A percentile compares a stretch with the other conserved stretches of the same genome.
phyloP scores from a whole-genome alignment of 352 stramenopile species.

The Pythium coloratum region DNA sequence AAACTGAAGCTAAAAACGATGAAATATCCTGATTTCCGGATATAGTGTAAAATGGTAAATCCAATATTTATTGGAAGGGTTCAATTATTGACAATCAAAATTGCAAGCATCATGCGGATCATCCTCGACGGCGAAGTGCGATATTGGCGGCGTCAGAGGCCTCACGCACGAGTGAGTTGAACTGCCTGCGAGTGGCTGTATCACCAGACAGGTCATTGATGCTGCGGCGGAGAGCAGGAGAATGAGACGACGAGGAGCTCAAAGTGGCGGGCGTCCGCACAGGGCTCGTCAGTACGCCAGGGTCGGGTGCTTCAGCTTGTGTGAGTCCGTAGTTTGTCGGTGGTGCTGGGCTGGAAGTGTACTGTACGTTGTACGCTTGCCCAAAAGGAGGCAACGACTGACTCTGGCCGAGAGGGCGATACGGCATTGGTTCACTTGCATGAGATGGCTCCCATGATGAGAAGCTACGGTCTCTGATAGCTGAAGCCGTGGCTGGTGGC shows the following conservation, averaged over 20 bases:
- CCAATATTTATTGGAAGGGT: constrained; percentile 3
- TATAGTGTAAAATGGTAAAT: not conserved
- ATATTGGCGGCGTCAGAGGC: constrained; percentile 26
- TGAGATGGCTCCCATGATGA: not conserved
- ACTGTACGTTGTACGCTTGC: not conserved
- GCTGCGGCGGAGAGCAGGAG: not conserved
- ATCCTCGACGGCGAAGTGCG: constrained; percentile 20
- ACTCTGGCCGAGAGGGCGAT: not conserved
- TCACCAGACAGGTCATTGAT: constrained; percentile 5
- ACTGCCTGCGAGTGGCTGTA: constrained; percentile 13
- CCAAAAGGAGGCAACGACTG: not conserved
- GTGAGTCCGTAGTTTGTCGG: not conserved
- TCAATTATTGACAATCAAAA: constrained; percentile 14
- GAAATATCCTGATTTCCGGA: not conserved
- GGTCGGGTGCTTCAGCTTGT: not conserved
- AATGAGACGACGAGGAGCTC: not conserved
- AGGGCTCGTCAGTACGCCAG: not conserved
- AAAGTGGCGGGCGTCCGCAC: not conserved
- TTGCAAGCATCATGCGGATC: not conserved
- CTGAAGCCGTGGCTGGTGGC: not conserved
- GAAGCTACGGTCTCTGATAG: not conserved
- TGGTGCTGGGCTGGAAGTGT: not conserved
- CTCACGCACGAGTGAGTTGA: constrained; percentile 26
- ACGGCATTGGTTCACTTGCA: not conserved
- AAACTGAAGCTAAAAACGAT: not conserved